These are phyloP conservation scores for Aspergillus ruber DNA, from an alignment of 2,329 filamentous ascomycete genomes.

Conservation along the genomic window DNA sequence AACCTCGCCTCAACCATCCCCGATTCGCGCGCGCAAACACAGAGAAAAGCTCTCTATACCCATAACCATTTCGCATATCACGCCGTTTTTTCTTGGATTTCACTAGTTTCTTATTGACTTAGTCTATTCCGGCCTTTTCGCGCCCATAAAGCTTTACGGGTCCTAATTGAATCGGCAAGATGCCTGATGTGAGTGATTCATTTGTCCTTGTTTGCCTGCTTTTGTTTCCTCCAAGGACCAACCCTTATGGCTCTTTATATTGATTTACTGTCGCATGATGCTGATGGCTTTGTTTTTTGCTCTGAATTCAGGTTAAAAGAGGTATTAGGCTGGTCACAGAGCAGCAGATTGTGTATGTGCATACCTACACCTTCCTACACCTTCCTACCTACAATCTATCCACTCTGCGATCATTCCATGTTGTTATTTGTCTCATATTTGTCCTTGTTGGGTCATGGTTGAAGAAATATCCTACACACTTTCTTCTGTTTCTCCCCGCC, in stretches of 20 bases:
- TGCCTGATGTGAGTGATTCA: conserved; percentile 30
- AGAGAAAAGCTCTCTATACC: background rate
- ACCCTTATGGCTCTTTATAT: no score
- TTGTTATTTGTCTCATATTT: background rate
- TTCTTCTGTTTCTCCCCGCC: background rate
- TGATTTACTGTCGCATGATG: conserved; percentile 10
- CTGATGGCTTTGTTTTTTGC: conserved; percentile 12
- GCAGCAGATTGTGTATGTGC: conserved; percentile 76
- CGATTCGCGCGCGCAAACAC: conserved; percentile 1
- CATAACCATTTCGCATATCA: no score
- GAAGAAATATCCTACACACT: background rate
- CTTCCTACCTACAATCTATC: conserved; percentile 6
- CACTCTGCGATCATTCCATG: background rate
- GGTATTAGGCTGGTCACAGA: conserved; percentile 89
- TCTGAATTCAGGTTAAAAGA: conserved; percentile 59
- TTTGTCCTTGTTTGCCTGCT: background rate
- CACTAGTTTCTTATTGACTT: background rate
- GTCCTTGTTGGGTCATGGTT: background rate
- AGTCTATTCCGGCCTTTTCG: background rate
- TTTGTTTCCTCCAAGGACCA: background rate
- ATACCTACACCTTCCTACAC: conserved; percentile 5
- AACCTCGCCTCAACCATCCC: background rate
- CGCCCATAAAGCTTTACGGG: conserved; percentile 1
- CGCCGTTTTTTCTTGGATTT: background rate
- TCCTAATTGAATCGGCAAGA: conserved; percentile 10